Evolutionary conservation across 108 stramenopile species (phyloP), one percentile per base, ranked within the genome.

Genomic region (Epithemia pelagica): DNA sequence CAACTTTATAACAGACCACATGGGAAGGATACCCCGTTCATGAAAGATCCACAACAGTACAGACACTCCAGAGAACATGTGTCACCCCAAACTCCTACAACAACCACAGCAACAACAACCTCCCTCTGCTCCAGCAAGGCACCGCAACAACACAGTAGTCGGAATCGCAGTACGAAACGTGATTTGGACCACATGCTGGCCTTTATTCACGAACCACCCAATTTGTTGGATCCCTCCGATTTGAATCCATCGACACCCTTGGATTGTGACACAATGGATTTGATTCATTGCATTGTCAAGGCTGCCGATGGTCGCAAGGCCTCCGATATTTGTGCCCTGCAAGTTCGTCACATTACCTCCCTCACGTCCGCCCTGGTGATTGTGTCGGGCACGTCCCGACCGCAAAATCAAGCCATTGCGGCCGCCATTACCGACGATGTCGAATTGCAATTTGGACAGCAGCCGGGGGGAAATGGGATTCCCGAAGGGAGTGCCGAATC

Each of bases 371-470:
- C 89, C 68, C 67, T 95, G 29, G 86, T 97, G 18, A 64, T 97
- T 2, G 53, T 82, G 15, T 78, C 69, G 22, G 96, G 95, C 25
- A 96, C 90, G 60, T 85, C 83, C 54, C 73, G 94, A 37, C 96
- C 96, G 1, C 96, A 97, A 63, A 97, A 95, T 74, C 88, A 90
- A 76, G 96, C 96, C 59, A 97, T 97, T 81, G 90, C 89, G 28
- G 80, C 75, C 28, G 81, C 85, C 61, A 85, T 97, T 56, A 73
- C 67, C 37, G 73, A 88, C 0, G 91, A 91, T 64, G 90, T 97
- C 24, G 58, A 65, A 59, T 90, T 92, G 61, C 7, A 73, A 29
- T 85, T 79, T 51, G 77, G 56, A 8, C 26, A 71, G 21, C 37
- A 56, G 30, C 76, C 81, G 28, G 81, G 85, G 15, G 78, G 82